These are phyloP conservation scores for Lagenidium sp. DNA, from an alignment of 352 stramenopile species.

Conservation along the genomic window DNA sequence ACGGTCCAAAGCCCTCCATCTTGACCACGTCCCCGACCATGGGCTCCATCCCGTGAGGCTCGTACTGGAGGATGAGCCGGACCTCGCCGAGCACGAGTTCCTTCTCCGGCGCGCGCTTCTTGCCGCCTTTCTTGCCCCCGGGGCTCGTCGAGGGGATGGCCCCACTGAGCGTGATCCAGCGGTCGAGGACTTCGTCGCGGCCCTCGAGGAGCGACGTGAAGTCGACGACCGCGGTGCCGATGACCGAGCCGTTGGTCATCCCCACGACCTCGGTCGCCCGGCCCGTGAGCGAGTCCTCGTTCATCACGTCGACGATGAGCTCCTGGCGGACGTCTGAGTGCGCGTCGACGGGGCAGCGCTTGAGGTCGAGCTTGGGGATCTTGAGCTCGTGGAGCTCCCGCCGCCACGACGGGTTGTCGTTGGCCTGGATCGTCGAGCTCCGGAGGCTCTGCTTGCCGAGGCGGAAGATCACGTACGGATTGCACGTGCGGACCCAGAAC, in stretches of 20 bases:
- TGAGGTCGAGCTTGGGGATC: constrained; percentile 58
- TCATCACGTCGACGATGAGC: constrained; percentile 74
- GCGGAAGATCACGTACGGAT: constrained; percentile 81
- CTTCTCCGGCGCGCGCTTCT: constrained; percentile 27
- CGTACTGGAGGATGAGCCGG: constrained; percentile 69
- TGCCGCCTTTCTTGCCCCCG: constrained; percentile 14
- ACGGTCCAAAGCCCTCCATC: constrained; percentile 66
- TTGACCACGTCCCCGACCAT: constrained; percentile 63
- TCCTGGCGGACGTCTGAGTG: constrained; percentile 70
- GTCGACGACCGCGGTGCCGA: constrained; percentile 58
- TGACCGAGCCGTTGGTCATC: constrained; percentile 67
- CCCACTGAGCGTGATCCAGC: constrained; percentile 63
- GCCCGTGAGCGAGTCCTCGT: constrained; percentile 69
- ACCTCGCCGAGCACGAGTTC: constrained; percentile 60
- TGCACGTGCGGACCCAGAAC: constrained; percentile 78
- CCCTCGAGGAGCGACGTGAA: constrained; percentile 64
- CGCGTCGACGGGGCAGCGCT: constrained; percentile 37
- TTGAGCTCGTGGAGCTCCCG: constrained; percentile 67
- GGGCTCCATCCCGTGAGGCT: constrained; percentile 71
- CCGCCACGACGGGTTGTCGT: constrained; percentile 71
- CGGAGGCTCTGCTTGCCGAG: constrained; percentile 57
- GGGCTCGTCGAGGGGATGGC: constrained; percentile 15
- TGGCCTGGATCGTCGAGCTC: constrained; percentile 57
- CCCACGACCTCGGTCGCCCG: constrained; percentile 72
- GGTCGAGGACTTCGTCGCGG: constrained; percentile 72